A percentile compares a stretch with the other conserved stretches of the same genome.
phyloP scores from a whole-genome alignment of 2,329 filamentous ascomycete genomes.

The Teratosphaeria gauchensis region DNA sequence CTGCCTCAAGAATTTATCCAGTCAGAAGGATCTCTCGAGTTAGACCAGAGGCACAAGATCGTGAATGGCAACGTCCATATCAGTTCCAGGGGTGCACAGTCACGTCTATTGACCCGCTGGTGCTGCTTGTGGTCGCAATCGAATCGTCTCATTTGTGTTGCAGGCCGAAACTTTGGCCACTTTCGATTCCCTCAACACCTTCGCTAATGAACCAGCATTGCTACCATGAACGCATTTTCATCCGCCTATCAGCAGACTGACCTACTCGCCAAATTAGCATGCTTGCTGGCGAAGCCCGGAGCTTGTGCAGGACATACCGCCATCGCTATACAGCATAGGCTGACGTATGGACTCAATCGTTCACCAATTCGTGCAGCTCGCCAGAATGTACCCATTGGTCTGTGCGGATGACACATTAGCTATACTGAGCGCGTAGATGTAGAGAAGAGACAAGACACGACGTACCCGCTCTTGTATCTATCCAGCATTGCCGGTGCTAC shows the following conservation, averaged over 20 bases:
- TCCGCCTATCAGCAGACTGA: conserved; percentile 17
- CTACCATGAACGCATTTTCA: conserved; percentile 4
- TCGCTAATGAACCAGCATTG: background rate
- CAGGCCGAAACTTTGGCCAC: background rate
- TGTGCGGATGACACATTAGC: background rate
- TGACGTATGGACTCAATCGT: conserved; percentile 87
- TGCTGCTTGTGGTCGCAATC: background rate
- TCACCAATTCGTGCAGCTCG: conserved; percentile 90
- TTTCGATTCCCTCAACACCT: background rate
- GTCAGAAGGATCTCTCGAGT: no score
- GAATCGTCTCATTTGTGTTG: background rate
- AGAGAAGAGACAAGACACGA: conserved; percentile 1
- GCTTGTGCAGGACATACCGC: conserved; percentile 51
- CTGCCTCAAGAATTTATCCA: no score
- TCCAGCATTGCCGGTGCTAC: conserved; percentile 85
- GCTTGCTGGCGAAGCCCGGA: background rate
- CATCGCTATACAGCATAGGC: conserved; percentile 87
- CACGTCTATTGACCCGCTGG: background rate
- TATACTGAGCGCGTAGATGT: background rate
- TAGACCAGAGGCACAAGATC: no score
- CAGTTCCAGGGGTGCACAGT: no score
- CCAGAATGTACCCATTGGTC: conserved; percentile 72
- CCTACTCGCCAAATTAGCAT: conserved; percentile 6
- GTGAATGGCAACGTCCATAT: no score
- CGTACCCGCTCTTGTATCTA: conserved; percentile 81